Base-by-base conservation (phyloP, 208 protist species). In the Tritrichomonas musculus region DNA sequence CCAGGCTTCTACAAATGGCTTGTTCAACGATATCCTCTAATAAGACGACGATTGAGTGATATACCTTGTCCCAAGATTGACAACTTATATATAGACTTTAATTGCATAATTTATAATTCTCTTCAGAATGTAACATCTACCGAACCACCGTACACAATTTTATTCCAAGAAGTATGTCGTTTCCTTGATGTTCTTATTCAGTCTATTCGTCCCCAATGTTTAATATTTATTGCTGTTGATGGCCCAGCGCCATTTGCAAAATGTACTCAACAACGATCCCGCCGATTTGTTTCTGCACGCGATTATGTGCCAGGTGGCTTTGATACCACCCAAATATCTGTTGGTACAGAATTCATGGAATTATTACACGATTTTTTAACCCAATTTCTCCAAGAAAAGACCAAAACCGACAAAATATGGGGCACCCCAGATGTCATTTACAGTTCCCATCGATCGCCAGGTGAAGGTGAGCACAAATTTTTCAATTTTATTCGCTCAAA, bases 401-500 rank as follows among this genome's bases (percentile, higher is more conserved):
- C 25, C 33, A 20, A 57, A 53, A 60, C 1, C 4, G 77, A 88
- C 39, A 20, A 5, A 57, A 20, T 57, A 2, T 88, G 77, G 77
- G 0, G 13, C 0, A n/a, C 5, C 9, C 47, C 77, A 39, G n/a
- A 53, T 17, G 27, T 88, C 17, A 88, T 88, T 39, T 88, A 88
- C n/a, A 88, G 77, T 39, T 88, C 77, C 39, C 47, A 88, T 39
- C 4, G 47, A 13, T 17, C 27, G 33, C 77, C 77, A 39, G 77
- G 77, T 11, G 77, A 88, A 88, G 77, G 77, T 36, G 77, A 88
- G 22, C 41, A 88, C 17, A 88, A 88, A 88, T 88, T 88, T 20
- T 88, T 88, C 30, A 57, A 88, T 88, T 88, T 53, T 27, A 55
- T 88, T 3, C 44, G 77, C 33, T 41, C 33, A 33, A 96, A 97